Conservation (phyloP, 106 monocot genomes). For the Acorus calamus region DNA sequence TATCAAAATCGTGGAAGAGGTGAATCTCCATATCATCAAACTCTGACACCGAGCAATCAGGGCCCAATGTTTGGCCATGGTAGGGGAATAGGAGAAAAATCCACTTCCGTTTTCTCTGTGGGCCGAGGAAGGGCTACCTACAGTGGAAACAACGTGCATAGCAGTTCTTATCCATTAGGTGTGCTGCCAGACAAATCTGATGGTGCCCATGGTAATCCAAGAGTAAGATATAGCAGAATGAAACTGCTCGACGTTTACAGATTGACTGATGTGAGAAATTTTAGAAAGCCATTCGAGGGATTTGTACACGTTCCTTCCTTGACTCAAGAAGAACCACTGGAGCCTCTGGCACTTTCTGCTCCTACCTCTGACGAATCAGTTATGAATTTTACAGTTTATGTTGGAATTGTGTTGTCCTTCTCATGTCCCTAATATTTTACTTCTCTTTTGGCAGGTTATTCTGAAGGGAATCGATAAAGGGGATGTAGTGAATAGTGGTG, state of each 20-base stretch:
- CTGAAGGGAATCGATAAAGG: slow-evolving; percentile 93
- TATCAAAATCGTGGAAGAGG: slow-evolving; percentile 50
- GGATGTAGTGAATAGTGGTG: slow-evolving; percentile 62
- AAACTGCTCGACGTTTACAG: slow-evolving; percentile 89
- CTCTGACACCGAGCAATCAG: slow-evolving; percentile 29
- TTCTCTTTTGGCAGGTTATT: slow-evolving; percentile 34
- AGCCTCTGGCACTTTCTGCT: slow-evolving; percentile 72
- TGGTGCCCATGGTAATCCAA: slow-evolving; percentile 28
- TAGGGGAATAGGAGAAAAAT: slow-evolving; percentile 64
- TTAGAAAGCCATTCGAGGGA: slow-evolving; percentile 22
- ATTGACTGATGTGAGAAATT: slow-evolving; percentile 43
- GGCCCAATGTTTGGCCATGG: slow-evolving; percentile 36
- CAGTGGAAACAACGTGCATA: slow-evolving; percentile 6
- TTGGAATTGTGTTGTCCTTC: background rate
- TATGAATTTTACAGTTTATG: slow-evolving; percentile 6
- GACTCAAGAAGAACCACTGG: slow-evolving; percentile 39
- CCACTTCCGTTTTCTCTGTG: slow-evolving; percentile 25
- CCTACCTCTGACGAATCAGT: slow-evolving; percentile 76
- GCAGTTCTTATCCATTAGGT: slow-evolving; percentile 23
- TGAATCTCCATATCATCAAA: slow-evolving; percentile 28
- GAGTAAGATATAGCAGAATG: slow-evolving; percentile 65
- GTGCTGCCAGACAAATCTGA: slow-evolving; percentile 33
- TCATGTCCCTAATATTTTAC: too few relatives aligned
- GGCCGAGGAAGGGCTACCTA: slow-evolving; percentile 40
- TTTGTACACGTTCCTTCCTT: slow-evolving; percentile 63